A percentile compares a stretch with the other conserved stretches of the same genome.
Evolutionary conservation across 139 green algal species (phyloP).

Genomic region (Volvox reticuliferus): DNA sequence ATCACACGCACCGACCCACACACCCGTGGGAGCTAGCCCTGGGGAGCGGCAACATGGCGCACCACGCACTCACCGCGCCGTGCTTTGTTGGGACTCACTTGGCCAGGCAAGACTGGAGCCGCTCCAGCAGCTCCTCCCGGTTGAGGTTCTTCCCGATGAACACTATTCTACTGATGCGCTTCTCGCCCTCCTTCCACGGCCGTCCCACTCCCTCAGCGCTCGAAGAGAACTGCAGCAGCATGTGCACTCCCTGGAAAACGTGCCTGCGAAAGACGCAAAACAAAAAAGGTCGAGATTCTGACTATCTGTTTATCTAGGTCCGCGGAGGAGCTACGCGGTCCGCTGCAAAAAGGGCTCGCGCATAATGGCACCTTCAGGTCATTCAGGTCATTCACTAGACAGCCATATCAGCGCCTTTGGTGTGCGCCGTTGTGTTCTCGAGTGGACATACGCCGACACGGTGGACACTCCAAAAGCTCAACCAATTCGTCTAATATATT

Average conservation of each 20-base stretch:
- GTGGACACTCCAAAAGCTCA: neutral
- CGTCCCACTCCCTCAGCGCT: constrained; percentile 74
- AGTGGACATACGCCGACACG: too few relatives aligned
- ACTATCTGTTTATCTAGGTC: too few relatives aligned
- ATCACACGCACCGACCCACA: too few relatives aligned
- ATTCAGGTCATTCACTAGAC: too few relatives aligned
- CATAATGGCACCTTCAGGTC: too few relatives aligned
- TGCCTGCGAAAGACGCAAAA: constrained; percentile 53
- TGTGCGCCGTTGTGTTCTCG: too few relatives aligned
- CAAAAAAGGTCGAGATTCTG: too few relatives aligned
- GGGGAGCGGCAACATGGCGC: neutral
- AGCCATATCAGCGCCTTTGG: too few relatives aligned
- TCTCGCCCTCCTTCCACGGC: constrained; percentile 73
- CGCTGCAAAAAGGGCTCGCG: too few relatives aligned
- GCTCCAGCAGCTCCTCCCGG: constrained; percentile 79
- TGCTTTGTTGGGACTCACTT: constrained; percentile 22
- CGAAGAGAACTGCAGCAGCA: constrained; percentile 85
- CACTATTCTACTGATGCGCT: constrained; percentile 82
- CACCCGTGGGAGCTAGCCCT: neutral
- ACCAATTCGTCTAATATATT: too few relatives aligned
- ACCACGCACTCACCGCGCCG: neutral
- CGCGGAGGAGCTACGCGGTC: too few relatives aligned
- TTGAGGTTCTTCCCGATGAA: constrained; percentile 98
- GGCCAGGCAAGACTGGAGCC: constrained; percentile 86
- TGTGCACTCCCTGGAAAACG: constrained; percentile 91